Percentiles rank a stretch among this genome's conserved stretches.
Evolutionary conservation across 2,329 filamentous ascomycete genomes (phyloP).

Genomic region (Geosmithia putterillii): DNA sequence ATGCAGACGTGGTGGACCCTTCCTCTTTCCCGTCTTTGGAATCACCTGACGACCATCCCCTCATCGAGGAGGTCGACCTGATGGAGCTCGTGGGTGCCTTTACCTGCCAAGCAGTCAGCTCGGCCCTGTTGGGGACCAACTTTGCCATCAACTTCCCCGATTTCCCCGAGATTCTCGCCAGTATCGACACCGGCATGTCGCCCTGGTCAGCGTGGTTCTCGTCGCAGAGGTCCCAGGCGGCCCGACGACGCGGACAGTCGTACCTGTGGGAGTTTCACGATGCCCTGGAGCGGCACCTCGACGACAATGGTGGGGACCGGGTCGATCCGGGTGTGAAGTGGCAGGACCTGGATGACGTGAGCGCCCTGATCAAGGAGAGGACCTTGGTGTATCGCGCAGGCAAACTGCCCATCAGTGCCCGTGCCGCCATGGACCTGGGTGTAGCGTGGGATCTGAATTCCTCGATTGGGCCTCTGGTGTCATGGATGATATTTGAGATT

Average conservation of each 20-base stretch:
- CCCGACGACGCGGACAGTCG: slow-evolving; percentile 13
- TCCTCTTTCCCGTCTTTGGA: slow-evolving; percentile 6
- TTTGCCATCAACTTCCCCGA: slow-evolving; percentile 27
- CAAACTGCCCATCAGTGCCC: slow-evolving; percentile 14
- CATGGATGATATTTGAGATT: slow-evolving; percentile 29
- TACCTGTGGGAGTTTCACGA: slow-evolving; percentile 19
- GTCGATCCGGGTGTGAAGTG: slow-evolving; percentile 18
- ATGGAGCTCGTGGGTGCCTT: slow-evolving; percentile 21
- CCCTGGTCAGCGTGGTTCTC: slow-evolving; percentile 17
- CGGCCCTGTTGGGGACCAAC: slow-evolving; percentile 24
- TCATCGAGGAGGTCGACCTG: slow-evolving; percentile 15
- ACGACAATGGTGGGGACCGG: slow-evolving; percentile 9
- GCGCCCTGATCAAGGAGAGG: slow-evolving; percentile 17
- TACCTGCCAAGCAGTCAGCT: slow-evolving; percentile 19
- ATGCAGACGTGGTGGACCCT: slow-evolving; percentile 14
- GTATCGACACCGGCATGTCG: slow-evolving; percentile 17
- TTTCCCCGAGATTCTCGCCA: slow-evolving; percentile 23
- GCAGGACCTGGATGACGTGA: slow-evolving; percentile 23
- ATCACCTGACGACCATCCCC: slow-evolving; percentile 8
- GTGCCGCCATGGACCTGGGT: slow-evolving; percentile 20
- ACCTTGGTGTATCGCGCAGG: slow-evolving; percentile 15
- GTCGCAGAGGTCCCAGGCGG: slow-evolving; percentile 17
- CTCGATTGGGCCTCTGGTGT: slow-evolving; percentile 22
- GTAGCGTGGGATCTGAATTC: slow-evolving; percentile 25
- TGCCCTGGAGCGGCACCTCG: slow-evolving; percentile 19